Evolutionary conservation across 1,284 basidiomycete species (phyloP).

Genomic region (Neonothopanus nambi): DNA sequence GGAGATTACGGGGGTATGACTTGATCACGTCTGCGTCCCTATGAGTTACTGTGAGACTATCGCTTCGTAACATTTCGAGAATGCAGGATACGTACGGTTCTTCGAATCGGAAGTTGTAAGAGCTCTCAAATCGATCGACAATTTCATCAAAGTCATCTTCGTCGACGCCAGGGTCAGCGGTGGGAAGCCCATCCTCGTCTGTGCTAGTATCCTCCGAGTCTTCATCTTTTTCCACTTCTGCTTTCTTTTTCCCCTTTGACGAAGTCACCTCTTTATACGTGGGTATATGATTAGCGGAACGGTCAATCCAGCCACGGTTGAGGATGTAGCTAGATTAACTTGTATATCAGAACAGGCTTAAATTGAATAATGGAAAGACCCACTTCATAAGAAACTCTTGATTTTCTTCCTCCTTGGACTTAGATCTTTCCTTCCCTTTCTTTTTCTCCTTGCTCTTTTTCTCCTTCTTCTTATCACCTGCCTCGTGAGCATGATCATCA

Average conservation of each 20-base stretch:
- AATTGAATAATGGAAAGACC: constrained; percentile 28
- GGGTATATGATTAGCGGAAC: constrained; percentile 67
- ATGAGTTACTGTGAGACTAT: too few species aligned
- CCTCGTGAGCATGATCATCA: constrained; percentile 29
- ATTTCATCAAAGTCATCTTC: constrained; percentile 40
- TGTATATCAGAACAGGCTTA: neutral
- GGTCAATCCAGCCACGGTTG: constrained; percentile 94
- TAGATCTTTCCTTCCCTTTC: constrained; percentile 17
- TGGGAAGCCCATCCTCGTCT: constrained; percentile 21
- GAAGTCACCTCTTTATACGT: constrained; percentile 81
- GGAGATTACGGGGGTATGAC: constrained; percentile 76
- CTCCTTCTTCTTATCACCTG: constrained; percentile 33
- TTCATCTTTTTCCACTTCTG: constrained; percentile 28
- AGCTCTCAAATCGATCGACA: constrained; percentile 51
- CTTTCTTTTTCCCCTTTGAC: constrained; percentile 33
- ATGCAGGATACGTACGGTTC: constrained; percentile 80
- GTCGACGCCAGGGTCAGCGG: constrained; percentile 23
- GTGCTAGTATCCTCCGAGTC: constrained; percentile 30
- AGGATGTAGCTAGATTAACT: constrained; percentile 78
- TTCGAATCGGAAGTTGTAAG: constrained; percentile 93
- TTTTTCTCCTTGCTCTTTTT: constrained; percentile 31
- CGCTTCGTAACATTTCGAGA: too few species aligned
- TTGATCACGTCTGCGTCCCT: constrained; percentile 76
- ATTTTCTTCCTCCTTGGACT: constrained; percentile 54
- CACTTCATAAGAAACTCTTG: constrained; percentile 92